Conservation (phyloP, 2,329 filamentous ascomycete genomes). For the Dryadomyces quercivorus region DNA sequence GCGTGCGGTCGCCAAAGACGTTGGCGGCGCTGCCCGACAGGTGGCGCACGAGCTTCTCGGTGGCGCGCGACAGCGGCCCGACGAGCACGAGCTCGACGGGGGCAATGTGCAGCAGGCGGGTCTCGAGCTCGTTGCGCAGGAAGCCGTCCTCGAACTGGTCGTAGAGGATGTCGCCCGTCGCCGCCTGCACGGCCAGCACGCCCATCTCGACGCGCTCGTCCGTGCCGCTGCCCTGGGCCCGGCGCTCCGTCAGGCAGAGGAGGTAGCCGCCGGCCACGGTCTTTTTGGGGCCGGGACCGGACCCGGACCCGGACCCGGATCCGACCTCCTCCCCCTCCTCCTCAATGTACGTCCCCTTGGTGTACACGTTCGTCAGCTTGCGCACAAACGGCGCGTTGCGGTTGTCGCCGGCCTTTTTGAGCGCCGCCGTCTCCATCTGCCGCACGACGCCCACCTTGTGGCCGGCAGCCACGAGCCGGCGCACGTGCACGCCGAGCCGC, state of each 20-base stretch:
- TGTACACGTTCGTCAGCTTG: constrained; percentile 92
- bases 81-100: constrained; percentile 93
- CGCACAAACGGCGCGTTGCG: constrained; percentile 83
- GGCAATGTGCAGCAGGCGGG: constrained; percentile 84
- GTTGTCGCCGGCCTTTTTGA: constrained; percentile 94
- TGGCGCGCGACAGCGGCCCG: constrained; percentile 77
- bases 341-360: constrained; percentile 94
- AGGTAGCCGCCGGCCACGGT: constrained; percentile 69
- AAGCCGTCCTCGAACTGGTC: constrained; percentile 95
- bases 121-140: constrained; percentile 94
- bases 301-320: constrained; percentile 20
- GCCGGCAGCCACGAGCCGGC: constrained; percentile 80
- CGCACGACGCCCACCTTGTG: constrained; percentile 94
- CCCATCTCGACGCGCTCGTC: constrained; percentile 92
- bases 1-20: constrained; percentile 80
- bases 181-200: constrained; percentile 85
- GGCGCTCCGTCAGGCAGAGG: constrained; percentile 79
- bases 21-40: constrained; percentile 82
- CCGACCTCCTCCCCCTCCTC: constrained; percentile 71
- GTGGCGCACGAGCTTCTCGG: constrained; percentile 84
- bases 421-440: constrained; percentile 85
- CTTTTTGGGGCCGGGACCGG: too few relatives aligned
- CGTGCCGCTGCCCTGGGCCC: constrained; percentile 47
- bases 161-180: constrained; percentile 91
- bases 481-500: constrained; percentile 83